Base-by-base conservation (phyloP, 805 yeast species). In the Grigorovia yakushimaensis region DNA sequence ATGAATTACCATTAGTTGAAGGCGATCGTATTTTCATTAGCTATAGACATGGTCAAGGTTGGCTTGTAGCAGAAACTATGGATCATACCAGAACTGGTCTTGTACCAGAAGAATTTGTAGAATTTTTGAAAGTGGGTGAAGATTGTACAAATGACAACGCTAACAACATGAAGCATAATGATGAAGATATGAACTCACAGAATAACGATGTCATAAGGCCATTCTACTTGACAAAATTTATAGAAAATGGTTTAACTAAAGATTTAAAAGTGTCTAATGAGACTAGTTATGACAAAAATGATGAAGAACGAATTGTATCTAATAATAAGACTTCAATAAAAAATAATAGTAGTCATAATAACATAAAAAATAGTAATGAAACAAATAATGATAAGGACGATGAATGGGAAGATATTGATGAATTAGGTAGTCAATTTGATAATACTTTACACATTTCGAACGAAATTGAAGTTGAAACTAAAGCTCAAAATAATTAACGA, bases 31-130 rank as follows among this genome's bases (percentile, higher is more conserved):
- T 93, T 2, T 82, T 88, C 77, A 84, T 93, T 27, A 79, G 83
- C 49, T 91, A 89, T 64, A 78, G 94, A 48, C 96, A 91, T 63
- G 98, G 98, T 22, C 97, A 91, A 63, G 99, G 99, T 7, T 93
- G 98, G 99, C 74, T 93, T 3, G 97, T 93, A 45, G 98, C 97
- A 0, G 81, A 78, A 55, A 59, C 59, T 51, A 89, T 55, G 20
- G 54, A 51, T 19, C 54, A 61, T 18, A 57, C 63, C 1, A 56
- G 56, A 52, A 85, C 94, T 11, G 98, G 98, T 1, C 75, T 93
- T 45, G 95, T 93, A 5, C 98, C 98, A 1, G 95, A 89, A 58
- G 96, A 86, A 57, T 93, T 89, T 58, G 96, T 93, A 27, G 83
- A 85, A 45, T 60, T 74, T 42, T 35, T 69, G 18, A 55, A 52